Conservation (phyloP, 495 filamentous ascomycete species). For the Penicillium malachiteum region DNA sequence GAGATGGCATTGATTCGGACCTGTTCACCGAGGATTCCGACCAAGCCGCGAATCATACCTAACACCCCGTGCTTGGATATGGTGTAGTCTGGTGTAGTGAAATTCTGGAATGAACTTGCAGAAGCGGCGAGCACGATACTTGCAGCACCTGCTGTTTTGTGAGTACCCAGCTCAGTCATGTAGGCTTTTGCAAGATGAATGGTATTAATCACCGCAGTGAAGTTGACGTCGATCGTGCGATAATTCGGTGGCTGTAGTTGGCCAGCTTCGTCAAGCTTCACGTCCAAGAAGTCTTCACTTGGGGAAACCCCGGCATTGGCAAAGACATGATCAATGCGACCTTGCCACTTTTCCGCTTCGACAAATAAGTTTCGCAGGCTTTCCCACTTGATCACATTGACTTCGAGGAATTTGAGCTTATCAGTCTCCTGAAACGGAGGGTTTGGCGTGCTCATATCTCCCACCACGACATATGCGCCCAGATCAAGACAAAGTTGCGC, state of each 20-base stretch:
- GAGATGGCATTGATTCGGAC: conserved; percentile 42
- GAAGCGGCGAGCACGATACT: conserved; percentile 43
- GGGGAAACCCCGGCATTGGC: conserved; percentile 49
- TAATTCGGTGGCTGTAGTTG: conserved; percentile 41
- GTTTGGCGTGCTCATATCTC: conserved; percentile 35
- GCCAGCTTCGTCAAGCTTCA: conserved; percentile 39
- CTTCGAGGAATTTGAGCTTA: conserved; percentile 28
- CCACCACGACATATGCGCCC: conserved; percentile 45
- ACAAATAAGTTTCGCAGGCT: conserved; percentile 41
- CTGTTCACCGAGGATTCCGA: conserved; percentile 4
- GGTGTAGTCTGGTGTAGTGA: conserved; percentile 37
- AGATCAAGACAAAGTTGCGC: conserved; percentile 42
- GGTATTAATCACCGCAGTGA: conserved; percentile 43
- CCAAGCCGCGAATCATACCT: conserved; percentile 34
- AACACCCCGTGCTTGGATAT: conserved; percentile 41
- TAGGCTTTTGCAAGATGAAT: conserved; percentile 37
- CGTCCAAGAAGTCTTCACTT: conserved; percentile 36
- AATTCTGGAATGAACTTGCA: conserved; percentile 36
- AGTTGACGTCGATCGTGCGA: conserved; percentile 42
- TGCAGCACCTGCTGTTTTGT: conserved; percentile 11
- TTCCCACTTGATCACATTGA: conserved; percentile 44
- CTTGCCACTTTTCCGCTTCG: conserved; percentile 33
- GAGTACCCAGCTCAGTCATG: conserved; percentile 21
- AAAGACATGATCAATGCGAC: conserved; percentile 50
- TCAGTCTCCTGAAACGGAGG: conserved; percentile 18